Evolutionary conservation across 2,329 filamentous ascomycete genomes (phyloP), one percentile per base, ranked within the genome.

Genomic region (Fusarium brevicatenulatum): DNA sequence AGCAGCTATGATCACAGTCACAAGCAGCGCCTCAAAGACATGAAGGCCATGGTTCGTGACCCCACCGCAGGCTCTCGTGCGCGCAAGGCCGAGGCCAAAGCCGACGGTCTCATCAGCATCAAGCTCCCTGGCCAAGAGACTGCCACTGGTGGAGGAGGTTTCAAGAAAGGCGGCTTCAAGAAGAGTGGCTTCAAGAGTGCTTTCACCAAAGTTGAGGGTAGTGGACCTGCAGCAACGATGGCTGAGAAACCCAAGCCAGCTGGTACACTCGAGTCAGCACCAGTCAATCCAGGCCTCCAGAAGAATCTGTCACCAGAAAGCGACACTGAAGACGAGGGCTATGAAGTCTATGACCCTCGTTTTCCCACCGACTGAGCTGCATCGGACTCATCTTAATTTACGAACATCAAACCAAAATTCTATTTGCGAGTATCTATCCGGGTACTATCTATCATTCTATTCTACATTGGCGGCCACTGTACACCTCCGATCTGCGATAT

Each of bases 1-100:
- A 91, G 91, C 72, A 96, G 93, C 78, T 98, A 98, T 82, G 96
- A 98, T 80, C 96, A 99, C 83, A 93, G 93, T 77, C 96, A 99
- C 83, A 95, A 95, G 81, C 95, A 97, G 84, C 92, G 93, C 55
- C 89, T 95, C 66, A 93, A 94, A 82, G 93, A 96, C 78, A 95
- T 95, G 93, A 94, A 94, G 83, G 91, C 93, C 78, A 92, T 95
- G 86, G 91, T 92, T 37, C 90, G 91, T 74, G 91, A 94, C 73
- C 91, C 92, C 4, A 88, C 87, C 60, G 91, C 90, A 30, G 88
- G 86, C 19, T 88, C 87, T 28, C 89, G 90, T 74, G 90, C 92
- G 5, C 86, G 91, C n/a, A 90, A 90, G 76, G 89, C 90, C 39
- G 91, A 94, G 79, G 91, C 91, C 58, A 92, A 92, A 79, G 90